A percentile compares a stretch with the other conserved stretches of the same genome.
These are phyloP conservation scores for Trichoderma citrinoviride DNA, from an alignment of 2,329 filamentous ascomycete species.

Conservation along the genomic window DNA sequence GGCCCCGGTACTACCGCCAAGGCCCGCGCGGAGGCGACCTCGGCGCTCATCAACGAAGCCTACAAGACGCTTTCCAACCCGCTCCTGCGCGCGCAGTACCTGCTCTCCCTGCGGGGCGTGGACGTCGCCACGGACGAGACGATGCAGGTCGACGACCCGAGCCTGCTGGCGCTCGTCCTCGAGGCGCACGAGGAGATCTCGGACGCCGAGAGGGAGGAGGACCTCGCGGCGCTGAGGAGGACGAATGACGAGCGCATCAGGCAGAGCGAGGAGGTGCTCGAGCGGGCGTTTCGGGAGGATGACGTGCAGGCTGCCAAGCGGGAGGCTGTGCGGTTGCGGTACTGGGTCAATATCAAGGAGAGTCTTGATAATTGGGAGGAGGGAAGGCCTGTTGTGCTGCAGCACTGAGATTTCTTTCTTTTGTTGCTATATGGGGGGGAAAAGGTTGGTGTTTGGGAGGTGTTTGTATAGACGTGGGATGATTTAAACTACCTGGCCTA, in stretches of 20 bases:
- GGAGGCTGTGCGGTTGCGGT: constrained; percentile 76
- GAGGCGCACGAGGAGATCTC: constrained; percentile 76
- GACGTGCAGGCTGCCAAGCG: constrained; percentile 64
- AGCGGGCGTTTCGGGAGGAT: constrained; percentile 61
- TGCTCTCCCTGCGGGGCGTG: constrained; percentile 70
- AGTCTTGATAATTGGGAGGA: constrained; percentile 80
- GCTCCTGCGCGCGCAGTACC: constrained; percentile 80
- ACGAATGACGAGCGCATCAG: constrained; percentile 68
- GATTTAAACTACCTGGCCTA: too few relatives aligned
- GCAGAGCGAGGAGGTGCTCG: constrained; percentile 61
- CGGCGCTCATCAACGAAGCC: constrained; percentile 82
- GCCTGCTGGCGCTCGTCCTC: constrained; percentile 74
- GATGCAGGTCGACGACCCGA: constrained; percentile 63
- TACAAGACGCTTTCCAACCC: constrained; percentile 82
- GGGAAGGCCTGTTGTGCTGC: constrained; percentile 59
- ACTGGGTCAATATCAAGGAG: constrained; percentile 87
- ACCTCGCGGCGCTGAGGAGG: constrained; percentile 56
- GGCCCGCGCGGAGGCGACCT: constrained; percentile 69
- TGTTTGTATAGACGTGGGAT: too few relatives aligned
- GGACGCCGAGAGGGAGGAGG: constrained; percentile 64
- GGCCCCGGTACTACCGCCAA: constrained; percentile 45
- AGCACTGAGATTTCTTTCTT: constrained; percentile 40
- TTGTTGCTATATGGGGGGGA: not conserved
- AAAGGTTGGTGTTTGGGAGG: too few relatives aligned
- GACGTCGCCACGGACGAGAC: constrained; percentile 79